Evolutionary conservation across 163 green algal genomes (phyloP).

Genomic region (Chlamydomonas reinhardtii): DNA sequence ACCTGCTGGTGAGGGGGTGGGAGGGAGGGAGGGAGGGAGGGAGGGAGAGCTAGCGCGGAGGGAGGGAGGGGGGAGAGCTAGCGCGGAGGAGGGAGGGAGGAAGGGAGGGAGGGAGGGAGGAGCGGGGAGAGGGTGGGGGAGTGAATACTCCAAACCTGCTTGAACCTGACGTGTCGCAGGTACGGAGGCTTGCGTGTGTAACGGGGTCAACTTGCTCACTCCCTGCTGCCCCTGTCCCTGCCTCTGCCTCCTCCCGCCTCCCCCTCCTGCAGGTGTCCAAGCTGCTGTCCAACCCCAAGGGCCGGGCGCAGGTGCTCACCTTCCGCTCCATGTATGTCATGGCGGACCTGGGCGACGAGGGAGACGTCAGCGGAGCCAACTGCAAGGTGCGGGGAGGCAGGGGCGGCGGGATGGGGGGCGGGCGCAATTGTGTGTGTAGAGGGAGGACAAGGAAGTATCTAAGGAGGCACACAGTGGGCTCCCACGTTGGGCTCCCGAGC

Average conservation of each 20-base stretch:
- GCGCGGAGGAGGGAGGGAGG: no score
- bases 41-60: background rate
- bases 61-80: background rate
- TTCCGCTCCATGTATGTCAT: constrained; percentile 79
- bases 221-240: background rate
- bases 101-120: no score
- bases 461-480: no score
- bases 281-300: constrained; percentile 50
- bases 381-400: constrained; percentile 51
- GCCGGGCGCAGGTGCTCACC: constrained; percentile 67
- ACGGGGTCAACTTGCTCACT: no score
- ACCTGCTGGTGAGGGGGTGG: constrained; percentile 24
- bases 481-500: no score
- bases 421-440: background rate
- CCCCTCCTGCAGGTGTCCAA: constrained; percentile 20
- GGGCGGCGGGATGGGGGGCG: background rate
- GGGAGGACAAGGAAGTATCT: background rate
- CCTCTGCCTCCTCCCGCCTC: background rate
- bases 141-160: no score
- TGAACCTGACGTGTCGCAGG: no score
- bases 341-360: constrained; percentile 66
- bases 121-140: no score
- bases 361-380: constrained; percentile 25
- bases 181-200: no score
- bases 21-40: background rate